These are phyloP conservation scores for Prinsepia uniflora DNA, from an alignment of 306 rosid species.

Conservation along the genomic window DNA sequence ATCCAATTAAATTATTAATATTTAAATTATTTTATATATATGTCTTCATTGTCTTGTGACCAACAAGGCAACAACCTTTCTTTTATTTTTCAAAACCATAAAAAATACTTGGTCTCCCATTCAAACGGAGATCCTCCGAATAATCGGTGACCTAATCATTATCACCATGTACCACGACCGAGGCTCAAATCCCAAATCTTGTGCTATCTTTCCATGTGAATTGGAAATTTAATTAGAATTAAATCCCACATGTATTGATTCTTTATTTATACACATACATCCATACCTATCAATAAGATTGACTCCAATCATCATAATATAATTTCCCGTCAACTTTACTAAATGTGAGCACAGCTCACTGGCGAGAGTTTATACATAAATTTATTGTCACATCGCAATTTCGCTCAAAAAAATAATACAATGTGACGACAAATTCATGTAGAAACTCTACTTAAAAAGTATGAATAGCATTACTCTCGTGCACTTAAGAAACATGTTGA, in stretches of 20 bases:
- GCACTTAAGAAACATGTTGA: conserved; percentile 37
- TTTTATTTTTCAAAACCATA: background rate
- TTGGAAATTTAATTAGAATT: conserved; percentile 43
- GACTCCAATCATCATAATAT: conserved; percentile 23
- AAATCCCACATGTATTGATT: conserved; percentile 60
- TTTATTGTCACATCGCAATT: too few relatives aligned
- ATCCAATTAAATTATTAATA: background rate
- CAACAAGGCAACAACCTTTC: conserved; percentile 24
- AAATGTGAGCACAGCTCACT: background rate
- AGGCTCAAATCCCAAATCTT: conserved; percentile 34
- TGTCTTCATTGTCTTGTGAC: conserved; percentile 11
- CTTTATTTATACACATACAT: conserved; percentile 14
- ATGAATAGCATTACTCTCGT: background rate
- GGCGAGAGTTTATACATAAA: too few relatives aligned
- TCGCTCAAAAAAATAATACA: too few relatives aligned
- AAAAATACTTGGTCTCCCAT: conserved; percentile 44
- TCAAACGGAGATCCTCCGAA: conserved; percentile 54
- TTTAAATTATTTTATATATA: background rate
- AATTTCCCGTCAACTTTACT: background rate
- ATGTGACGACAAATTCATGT: too few relatives aligned
- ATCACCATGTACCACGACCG: conserved; percentile 42
- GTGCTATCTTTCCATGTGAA: conserved; percentile 59
- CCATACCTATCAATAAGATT: conserved; percentile 21
- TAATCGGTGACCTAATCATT: conserved; percentile 22
- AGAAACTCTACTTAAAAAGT: background rate